A percentile compares a stretch with the other conserved stretches of the same genome.
phyloP scores from a whole-genome alignment of 2,329 filamentous ascomycete species.

The Paradendryphiella salina region DNA sequence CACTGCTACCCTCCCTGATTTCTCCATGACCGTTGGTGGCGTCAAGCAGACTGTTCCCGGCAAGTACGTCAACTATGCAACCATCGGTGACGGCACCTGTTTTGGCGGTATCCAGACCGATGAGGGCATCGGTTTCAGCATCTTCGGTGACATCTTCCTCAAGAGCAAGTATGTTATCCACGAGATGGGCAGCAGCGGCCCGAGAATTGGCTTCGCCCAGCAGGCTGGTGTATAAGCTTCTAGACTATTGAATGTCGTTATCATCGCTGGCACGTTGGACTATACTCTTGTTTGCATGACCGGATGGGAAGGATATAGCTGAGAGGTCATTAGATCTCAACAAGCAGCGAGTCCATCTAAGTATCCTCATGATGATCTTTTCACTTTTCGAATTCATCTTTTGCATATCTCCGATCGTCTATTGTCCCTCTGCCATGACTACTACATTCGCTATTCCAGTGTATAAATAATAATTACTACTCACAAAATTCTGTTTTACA shows the following conservation, averaged over 20 bases:
- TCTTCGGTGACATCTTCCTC: slow-evolving; percentile 78
- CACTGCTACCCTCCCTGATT: slow-evolving; percentile 56
- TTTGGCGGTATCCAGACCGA: slow-evolving; percentile 75
- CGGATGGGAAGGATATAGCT: not conserved
- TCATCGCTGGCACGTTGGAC: not conserved
- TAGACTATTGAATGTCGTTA: not conserved
- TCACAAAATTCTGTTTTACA: no score
- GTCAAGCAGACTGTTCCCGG: slow-evolving; percentile 58
- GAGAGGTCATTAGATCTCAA: not conserved
- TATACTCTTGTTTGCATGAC: not conserved
- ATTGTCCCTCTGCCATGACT: no score
- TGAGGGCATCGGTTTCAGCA: slow-evolving; percentile 62
- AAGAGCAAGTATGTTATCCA: slow-evolving; percentile 76
- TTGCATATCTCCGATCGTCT: no score
- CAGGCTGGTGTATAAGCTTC: slow-evolving; percentile 38
- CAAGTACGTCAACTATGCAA: slow-evolving; percentile 59
- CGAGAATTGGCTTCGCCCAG: slow-evolving; percentile 52
- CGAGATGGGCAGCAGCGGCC: slow-evolving; percentile 37
- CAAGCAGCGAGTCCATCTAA: no score
- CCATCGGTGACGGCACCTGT: slow-evolving; percentile 57
- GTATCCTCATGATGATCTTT: no score
- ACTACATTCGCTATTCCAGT: no score
- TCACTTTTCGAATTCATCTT: no score
- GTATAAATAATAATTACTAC: no score
- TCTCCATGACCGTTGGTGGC: slow-evolving; percentile 56